phyloP scores from a whole-genome alignment of 176 grass and related monocot genomes.

The Oryza glumipatula region DNA sequence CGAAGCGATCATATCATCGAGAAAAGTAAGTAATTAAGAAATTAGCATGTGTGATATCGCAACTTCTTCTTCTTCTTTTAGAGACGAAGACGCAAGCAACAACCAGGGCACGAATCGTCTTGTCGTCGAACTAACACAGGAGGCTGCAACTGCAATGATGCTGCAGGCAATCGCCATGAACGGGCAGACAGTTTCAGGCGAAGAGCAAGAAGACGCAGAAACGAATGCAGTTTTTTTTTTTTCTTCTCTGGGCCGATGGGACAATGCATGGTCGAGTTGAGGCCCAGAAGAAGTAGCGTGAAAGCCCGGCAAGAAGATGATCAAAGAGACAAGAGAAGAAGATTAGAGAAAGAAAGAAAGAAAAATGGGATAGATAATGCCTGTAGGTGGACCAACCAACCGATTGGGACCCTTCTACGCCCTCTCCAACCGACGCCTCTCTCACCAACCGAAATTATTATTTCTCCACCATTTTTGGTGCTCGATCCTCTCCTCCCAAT shows the following conservation, averaged over 20 bases:
- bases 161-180: neutral
- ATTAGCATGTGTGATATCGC: neutral
- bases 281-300: conserved; percentile 39
- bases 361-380: conserved; percentile 43
- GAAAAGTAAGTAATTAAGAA: neutral
- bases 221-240: neutral
- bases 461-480: conserved; percentile 39
- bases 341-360: neutral
- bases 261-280: neutral
- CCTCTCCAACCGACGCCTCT: conserved; percentile 50
- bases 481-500: neutral
- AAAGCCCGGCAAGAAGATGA: conserved; percentile 52
- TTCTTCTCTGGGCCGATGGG: conserved; percentile 24
- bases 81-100: neutral
- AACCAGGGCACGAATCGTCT: neutral
- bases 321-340: neutral
- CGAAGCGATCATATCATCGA: neutral
- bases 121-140: neutral
- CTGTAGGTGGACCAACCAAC: conserved; percentile 74
- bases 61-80: neutral
- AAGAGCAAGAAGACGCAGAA: neutral
- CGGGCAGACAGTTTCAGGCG: neutral
- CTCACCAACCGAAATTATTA: conserved; percentile 59
- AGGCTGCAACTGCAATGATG: conserved; percentile 5
- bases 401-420: conserved; percentile 38